phyloP scores from a whole-genome alignment of 768 basidiomycete genomes.

The Goffeauzyma gilvescens region DNA sequence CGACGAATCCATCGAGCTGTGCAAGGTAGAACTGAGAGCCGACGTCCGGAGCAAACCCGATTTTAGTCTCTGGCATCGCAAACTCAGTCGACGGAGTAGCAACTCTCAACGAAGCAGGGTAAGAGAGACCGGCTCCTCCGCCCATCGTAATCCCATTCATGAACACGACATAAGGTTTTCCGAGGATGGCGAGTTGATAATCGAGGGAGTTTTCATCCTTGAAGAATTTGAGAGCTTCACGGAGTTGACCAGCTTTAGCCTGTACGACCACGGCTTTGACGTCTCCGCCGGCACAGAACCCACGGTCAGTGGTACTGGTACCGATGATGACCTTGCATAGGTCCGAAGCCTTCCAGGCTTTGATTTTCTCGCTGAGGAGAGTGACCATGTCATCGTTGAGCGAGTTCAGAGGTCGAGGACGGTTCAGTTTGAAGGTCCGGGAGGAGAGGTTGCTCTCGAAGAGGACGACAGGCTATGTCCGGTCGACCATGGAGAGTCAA shows the following conservation, averaged over 20 bases:
- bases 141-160: constrained; percentile 91
- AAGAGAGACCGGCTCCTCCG: constrained; percentile 75
- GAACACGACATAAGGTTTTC: constrained; percentile 75
- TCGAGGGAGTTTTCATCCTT: constrained; percentile 46
- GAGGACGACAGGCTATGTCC: no score
- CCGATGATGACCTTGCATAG: constrained; percentile 22
- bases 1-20: constrained; percentile 72
- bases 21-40: constrained; percentile 79
- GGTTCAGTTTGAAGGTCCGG: constrained; percentile 62
- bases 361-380: constrained; percentile 50
- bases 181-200: constrained; percentile 38
- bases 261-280: constrained; percentile 38
- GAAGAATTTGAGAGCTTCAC: constrained; percentile 64
- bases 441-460: no score
- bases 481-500: no score
- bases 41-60: constrained; percentile 55
- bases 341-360: constrained; percentile 38
- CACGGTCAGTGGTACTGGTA: no score
- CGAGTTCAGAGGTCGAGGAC: constrained; percentile 61
- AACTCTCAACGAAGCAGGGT: constrained; percentile 69
- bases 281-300: constrained; percentile 91
- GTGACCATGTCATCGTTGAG: constrained; percentile 62
- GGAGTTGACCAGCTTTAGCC: constrained; percentile 13
- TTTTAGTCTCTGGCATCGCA: constrained; percentile 77
- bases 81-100: constrained; percentile 82